phyloP scores from a whole-genome alignment of 352 stramenopile species.

The Phytophthora constricta region DNA sequence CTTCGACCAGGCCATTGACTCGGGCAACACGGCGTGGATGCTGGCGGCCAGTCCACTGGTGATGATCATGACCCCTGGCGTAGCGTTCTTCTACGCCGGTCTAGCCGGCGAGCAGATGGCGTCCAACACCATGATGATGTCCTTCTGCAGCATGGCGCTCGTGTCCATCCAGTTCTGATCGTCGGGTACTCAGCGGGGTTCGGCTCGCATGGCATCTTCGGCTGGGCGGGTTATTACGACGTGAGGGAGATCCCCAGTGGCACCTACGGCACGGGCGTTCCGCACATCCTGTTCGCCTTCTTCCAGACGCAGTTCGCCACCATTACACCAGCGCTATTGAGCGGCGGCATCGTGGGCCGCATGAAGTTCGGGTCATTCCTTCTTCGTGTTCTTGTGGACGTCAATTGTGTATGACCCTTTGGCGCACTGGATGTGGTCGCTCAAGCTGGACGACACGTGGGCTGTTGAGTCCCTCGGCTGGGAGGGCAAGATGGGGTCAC shows the following conservation, averaged over 20 bases:
- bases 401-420: constrained; percentile 84
- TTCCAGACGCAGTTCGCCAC: too few relatives aligned
- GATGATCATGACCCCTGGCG: constrained; percentile 76
- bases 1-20: constrained; percentile 42
- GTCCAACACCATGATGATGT: constrained; percentile 87
- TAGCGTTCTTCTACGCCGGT: constrained; percentile 85
- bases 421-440: constrained; percentile 81
- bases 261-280: constrained; percentile 65
- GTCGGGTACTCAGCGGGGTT: constrained; percentile 82
- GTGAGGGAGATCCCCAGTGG: constrained; percentile 46
- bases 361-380: constrained; percentile 67
- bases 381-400: constrained; percentile 81
- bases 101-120: constrained; percentile 74
- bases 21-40: constrained; percentile 76
- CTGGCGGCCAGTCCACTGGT: constrained; percentile 55
- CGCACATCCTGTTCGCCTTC: too few relatives aligned
- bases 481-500: constrained; percentile 63
- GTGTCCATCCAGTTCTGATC: constrained; percentile 83
- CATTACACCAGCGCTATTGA: too few relatives aligned
- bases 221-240: constrained; percentile 67
- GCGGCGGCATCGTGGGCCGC: too few relatives aligned
- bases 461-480: constrained; percentile 44
- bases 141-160: constrained; percentile 76
- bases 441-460: constrained; percentile 61
- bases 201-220: constrained; percentile 52